Evolutionary conservation across 805 yeast species (phyloP).

Genomic region (Kazachstania bromeliacearum): DNA sequence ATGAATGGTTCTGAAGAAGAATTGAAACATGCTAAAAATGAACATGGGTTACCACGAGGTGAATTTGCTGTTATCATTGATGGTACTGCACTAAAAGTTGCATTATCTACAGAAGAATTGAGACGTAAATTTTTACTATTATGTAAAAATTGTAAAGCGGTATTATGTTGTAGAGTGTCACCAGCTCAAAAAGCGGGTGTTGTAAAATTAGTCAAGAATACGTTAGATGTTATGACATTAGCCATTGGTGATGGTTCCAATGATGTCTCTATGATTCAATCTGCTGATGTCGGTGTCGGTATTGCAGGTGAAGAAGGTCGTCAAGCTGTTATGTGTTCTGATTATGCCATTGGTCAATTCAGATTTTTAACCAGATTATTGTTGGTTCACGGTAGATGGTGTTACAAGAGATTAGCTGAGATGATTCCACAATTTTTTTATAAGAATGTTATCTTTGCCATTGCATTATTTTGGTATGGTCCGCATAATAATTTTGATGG

Average conservation of each 20-base stretch:
- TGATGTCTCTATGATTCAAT: slow-evolving; percentile 86
- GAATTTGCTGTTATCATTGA: slow-evolving; percentile 65
- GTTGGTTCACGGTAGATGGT: slow-evolving; percentile 79
- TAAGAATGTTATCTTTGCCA: slow-evolving; percentile 66
- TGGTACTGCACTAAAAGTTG: slow-evolving; percentile 64
- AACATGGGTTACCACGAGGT: slow-evolving; percentile 63
- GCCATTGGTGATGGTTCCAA: slow-evolving; percentile 88
- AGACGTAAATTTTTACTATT: slow-evolving; percentile 54
- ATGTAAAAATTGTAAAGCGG: slow-evolving; percentile 75
- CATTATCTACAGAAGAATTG: slow-evolving; percentile 36
- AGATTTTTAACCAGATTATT: slow-evolving; percentile 58
- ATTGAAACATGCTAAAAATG: slow-evolving; percentile 41
- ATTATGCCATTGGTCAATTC: slow-evolving; percentile 82
- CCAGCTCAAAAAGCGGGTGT: slow-evolving; percentile 83
- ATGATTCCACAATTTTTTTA: slow-evolving; percentile 78
- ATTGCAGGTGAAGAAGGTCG: slow-evolving; percentile 89
- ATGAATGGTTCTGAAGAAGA: slow-evolving; percentile 55
- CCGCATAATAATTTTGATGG: slow-evolving; percentile 70
- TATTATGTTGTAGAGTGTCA: slow-evolving; percentile 78
- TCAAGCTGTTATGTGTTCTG: slow-evolving; percentile 84
- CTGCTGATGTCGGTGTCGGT: slow-evolving; percentile 83
- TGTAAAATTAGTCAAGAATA: slow-evolving; percentile 65
- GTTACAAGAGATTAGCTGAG: slow-evolving; percentile 70
- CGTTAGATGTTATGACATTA: slow-evolving; percentile 70
- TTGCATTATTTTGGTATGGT: slow-evolving; percentile 76